Evolutionary conservation across 1,284 basidiomycete genomes (phyloP).

Genomic region (Naganishia albida): DNA sequence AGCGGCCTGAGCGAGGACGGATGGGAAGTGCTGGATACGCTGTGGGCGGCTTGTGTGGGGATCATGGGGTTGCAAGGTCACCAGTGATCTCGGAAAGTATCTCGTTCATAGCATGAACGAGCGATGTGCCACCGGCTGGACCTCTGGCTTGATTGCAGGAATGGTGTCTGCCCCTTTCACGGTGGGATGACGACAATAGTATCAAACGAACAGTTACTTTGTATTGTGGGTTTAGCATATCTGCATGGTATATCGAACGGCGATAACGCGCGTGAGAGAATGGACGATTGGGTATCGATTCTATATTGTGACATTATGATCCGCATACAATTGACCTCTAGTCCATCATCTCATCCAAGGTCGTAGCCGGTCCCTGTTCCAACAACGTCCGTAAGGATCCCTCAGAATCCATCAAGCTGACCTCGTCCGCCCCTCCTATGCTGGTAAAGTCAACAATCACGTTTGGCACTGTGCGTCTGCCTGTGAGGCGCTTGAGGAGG

Average conservation of each 20-base stretch:
- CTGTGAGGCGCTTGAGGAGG: constrained; percentile 48
- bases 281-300: background rate
- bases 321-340: background rate
- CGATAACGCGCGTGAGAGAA: background rate
- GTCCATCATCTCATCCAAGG: background rate
- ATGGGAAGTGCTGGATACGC: constrained; percentile 47
- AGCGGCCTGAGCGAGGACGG: constrained; percentile 51
- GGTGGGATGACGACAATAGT: no score
- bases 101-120: constrained; percentile 2
- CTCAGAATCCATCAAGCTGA: constrained; percentile 49
- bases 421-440: constrained; percentile 53
- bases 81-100: constrained; percentile 7
- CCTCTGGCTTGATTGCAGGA: background rate
- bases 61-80: constrained; percentile 46
- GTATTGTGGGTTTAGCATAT: constrained; percentile 8
- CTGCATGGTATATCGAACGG: constrained; percentile 7
- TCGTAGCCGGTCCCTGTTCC: no score
- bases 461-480: constrained; percentile 54
- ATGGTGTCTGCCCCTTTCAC: background rate
- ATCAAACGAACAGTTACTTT: no score
- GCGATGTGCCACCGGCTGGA: background rate
- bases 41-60: constrained; percentile 52
- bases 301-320: background rate
- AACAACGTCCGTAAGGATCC: constrained; percentile 36
- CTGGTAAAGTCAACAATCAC: constrained; percentile 50